Conservation (phyloP, 257 asterid genomes). For the Asclepias syriaca region DNA sequence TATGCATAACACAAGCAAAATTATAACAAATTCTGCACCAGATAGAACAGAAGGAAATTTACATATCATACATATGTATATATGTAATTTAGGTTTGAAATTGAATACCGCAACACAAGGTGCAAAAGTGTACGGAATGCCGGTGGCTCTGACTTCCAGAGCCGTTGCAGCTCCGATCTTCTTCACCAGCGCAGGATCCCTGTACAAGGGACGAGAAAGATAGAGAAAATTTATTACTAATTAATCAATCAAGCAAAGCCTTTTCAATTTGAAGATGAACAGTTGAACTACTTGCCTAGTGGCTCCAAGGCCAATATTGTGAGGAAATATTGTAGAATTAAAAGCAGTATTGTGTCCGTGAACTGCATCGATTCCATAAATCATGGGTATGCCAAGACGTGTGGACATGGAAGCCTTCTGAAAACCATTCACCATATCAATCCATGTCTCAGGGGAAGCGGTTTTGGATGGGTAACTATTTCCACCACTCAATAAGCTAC, state of each 20-base stretch:
- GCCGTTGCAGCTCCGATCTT: conserved; percentile 38
- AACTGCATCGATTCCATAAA: conserved; percentile 40
- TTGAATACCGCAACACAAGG: conserved; percentile 29
- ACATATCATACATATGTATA: no score
- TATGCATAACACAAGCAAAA: not conserved
- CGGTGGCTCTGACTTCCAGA: conserved; percentile 40
- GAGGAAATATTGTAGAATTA: conserved; percentile 35
- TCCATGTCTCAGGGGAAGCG: conserved; percentile 33
- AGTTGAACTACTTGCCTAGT: conserved; percentile 31
- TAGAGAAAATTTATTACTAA: not conserved
- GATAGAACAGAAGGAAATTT: not conserved
- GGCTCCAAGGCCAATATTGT: conserved; percentile 43
- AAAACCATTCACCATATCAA: conserved; percentile 35
- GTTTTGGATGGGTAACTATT: conserved; percentile 26
- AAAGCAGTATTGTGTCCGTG: conserved; percentile 34
- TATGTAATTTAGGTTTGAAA: not conserved
- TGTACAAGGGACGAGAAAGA: not conserved
- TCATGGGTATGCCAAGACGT: conserved; percentile 40
- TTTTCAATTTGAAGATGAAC: no score
- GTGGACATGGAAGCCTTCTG: conserved; percentile 35
- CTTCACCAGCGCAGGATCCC: conserved; percentile 36
- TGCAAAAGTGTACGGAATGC: conserved; percentile 34
- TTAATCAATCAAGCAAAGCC: not conserved
- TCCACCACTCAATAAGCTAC: conserved; percentile 33
- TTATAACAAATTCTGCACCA: not conserved